Conservation (phyloP, 2,329 filamentous ascomycete species). For the Coniella vitis region DNA sequence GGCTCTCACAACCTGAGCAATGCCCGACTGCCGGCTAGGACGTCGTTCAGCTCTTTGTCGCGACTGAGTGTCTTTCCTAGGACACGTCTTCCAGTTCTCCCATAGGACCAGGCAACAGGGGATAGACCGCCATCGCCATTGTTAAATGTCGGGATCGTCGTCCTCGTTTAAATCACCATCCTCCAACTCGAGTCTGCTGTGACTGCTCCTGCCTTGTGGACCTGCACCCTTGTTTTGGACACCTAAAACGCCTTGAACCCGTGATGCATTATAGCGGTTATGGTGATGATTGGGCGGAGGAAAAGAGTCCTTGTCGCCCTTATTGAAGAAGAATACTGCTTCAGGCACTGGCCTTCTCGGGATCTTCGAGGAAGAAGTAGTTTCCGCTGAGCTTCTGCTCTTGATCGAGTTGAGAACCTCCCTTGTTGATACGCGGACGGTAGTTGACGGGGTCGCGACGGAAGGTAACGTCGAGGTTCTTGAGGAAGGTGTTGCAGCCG, state of each 20-base stretch:
- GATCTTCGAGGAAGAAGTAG: slow-evolving; percentile 96
- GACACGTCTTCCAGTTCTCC: slow-evolving; percentile 19
- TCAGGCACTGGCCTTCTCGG: slow-evolving; percentile 50
- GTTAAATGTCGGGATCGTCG: slow-evolving; percentile 58
- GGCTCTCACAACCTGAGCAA: too few species aligned
- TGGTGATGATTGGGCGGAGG: slow-evolving; percentile 28
- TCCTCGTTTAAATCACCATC: slow-evolving; percentile 54
- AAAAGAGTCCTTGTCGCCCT: slow-evolving; percentile 21
- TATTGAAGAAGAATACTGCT: slow-evolving; percentile 35
- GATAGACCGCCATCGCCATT: slow-evolving; percentile 54
- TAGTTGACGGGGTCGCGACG: slow-evolving; percentile 93
- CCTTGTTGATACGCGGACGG: slow-evolving; percentile 97
- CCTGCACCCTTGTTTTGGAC: slow-evolving; percentile 35
- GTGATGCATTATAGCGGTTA: slow-evolving; percentile 26
- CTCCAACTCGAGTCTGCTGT: slow-evolving; percentile 30
- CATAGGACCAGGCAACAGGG: slow-evolving; percentile 60
- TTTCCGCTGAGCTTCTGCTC: slow-evolving; percentile 93
- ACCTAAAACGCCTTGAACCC: slow-evolving; percentile 42
- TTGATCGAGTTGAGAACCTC: slow-evolving; percentile 90
- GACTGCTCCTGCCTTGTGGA: slow-evolving; percentile 20
- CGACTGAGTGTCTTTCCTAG: not conserved
- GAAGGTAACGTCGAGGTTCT: slow-evolving; percentile 97
- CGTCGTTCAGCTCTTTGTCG: slow-evolving; percentile 1
- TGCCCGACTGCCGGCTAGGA: too few species aligned
- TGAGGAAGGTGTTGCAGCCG: slow-evolving; percentile 93